Base-by-base conservation (phyloP, 2,329 filamentous ascomycete species). In the Cladophialophora carrionii region DNA sequence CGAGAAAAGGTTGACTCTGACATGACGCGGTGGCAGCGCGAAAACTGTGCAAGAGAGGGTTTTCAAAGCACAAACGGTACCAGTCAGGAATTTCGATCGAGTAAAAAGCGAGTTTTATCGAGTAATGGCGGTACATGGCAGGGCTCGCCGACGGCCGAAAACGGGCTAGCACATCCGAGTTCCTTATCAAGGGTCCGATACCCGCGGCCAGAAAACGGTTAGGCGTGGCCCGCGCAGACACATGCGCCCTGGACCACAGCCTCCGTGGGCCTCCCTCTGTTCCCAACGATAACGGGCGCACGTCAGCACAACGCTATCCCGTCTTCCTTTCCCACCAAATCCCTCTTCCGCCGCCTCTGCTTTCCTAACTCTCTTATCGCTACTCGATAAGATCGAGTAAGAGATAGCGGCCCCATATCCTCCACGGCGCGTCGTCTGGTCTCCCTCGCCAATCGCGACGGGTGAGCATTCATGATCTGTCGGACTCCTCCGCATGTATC, bases 331-430 rank as follows among this genome's bases (percentile, higher is more conserved):
- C 31, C 52, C 26, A 34, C 61, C 57, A 60, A 56, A 34, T 55
- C 63, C 46, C 56, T 29, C 55, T 37, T 64, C 41, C 20, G 41
- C 43, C 46, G 26, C 37, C 26, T 26, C 20, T 20, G 26, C 31
- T 32, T 31, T 43, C 49, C 63, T 29, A 3, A 29, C 26, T 65
- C 37, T 7, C 37, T 43, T 69, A 66, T 71, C 65, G 67, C 65
- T 68, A 51, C 61, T 68, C 63, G 67, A 68, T 71, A 61, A 57
- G 59, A 71, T 70, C 68, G 68, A 70, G 66, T 70, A 70, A 70
- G 58, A 65, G 64, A 70, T 70, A 70, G 24, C 49, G 29, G 41
- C 53, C 54, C 22, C 37, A 29, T 48, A 34, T 37, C 20, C 37
- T 51, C 57, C 57, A 46, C 51, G 22, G 31, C 29, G 24, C 51